These are phyloP conservation scores for Lactuca saligna DNA, from an alignment of 129 eudicot species.

Conservation along the genomic window DNA sequence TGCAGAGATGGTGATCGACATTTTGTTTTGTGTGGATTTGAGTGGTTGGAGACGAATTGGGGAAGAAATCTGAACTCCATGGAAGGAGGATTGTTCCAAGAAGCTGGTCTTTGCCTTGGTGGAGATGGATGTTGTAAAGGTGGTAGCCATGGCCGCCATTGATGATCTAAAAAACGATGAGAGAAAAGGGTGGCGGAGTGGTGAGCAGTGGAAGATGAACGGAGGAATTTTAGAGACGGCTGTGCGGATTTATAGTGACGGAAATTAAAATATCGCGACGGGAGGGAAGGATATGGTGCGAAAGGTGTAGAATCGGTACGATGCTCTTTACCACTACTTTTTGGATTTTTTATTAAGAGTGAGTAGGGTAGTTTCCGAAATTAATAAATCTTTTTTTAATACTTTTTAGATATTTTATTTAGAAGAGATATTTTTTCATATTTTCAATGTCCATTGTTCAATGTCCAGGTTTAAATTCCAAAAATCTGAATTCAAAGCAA, in stretches of 20 bases:
- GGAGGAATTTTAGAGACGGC: conserved; percentile 1
- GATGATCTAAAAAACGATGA: neutral
- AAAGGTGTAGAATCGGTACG: conserved; percentile 42
- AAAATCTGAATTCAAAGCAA: no score
- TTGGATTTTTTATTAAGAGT: conserved; percentile 5
- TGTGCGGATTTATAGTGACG: conserved; percentile 17
- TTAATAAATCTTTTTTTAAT: neutral
- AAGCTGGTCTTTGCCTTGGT: conserved; percentile 25
- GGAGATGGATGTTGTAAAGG: conserved; percentile 47
- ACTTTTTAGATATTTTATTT: conserved; percentile 1
- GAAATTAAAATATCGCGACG: conserved; percentile 2
- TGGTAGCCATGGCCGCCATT: conserved; percentile 59
- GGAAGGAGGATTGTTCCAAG: conserved; percentile 48
- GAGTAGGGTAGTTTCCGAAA: conserved; percentile 5
- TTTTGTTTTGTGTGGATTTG: conserved; percentile 41
- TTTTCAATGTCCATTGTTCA: no score
- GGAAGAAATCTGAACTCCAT: conserved; percentile 40
- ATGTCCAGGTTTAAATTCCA: no score
- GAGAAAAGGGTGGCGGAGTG: neutral
- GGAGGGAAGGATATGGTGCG: conserved; percentile 40
- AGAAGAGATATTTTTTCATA: no score
- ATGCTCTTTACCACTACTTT: conserved; percentile 24
- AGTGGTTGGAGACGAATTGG: conserved; percentile 35
- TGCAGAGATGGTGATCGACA: conserved; percentile 51
- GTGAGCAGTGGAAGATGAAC: neutral